Evolutionary conservation across 345 rosid species (phyloP), one percentile per base, ranked within the genome.

Genomic region (Bruguiera parviflora): DNA sequence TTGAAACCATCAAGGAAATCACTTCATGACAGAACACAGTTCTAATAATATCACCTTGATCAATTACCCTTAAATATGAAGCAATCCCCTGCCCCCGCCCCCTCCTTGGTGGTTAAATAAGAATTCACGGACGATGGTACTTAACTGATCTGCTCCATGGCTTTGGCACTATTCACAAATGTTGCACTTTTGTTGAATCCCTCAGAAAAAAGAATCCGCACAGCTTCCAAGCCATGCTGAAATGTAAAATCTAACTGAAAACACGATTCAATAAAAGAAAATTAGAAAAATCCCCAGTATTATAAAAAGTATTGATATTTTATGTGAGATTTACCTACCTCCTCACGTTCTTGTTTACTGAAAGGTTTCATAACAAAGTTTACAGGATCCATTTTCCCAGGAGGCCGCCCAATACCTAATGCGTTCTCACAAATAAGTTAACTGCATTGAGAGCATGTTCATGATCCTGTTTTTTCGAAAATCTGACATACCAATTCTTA

Each of bases 321-420:
- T 33, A 15, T 2, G 24, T 20, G 51, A n/a, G 2, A 35, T 70
- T 62, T 27, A 58, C 68, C 31, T 80, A 88, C 98, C 92, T 92
- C 96, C 78, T 81, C 84, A 9, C 73, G 84, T 78, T 95, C 98
- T 82, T 86, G 87, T 81, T 75, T 88, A 43, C 62, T 84, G 79
- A 95, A 92, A 27, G 89, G 85, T 16, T 87, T 87, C 33, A 95
- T 84, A 67, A 95, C 99, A 73, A 81, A 89, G 75, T 67, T 87
- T 22, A 73, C 83, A n/a, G 92, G 53, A 73, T 89, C 90, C 94
- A 90, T 95, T 83, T 83, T 92, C 61, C 99, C 99, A 59, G 92
- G 96, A 64, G 99, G 99, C 46, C 97, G 85, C 53, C 99, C 99
- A 20, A 90, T 95, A 49, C 99, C 99, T 95, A 58, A 55, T 76